These are phyloP conservation scores for Xylaria curta DNA, from an alignment of 495 filamentous ascomycete genomes.

Conservation along the genomic window DNA sequence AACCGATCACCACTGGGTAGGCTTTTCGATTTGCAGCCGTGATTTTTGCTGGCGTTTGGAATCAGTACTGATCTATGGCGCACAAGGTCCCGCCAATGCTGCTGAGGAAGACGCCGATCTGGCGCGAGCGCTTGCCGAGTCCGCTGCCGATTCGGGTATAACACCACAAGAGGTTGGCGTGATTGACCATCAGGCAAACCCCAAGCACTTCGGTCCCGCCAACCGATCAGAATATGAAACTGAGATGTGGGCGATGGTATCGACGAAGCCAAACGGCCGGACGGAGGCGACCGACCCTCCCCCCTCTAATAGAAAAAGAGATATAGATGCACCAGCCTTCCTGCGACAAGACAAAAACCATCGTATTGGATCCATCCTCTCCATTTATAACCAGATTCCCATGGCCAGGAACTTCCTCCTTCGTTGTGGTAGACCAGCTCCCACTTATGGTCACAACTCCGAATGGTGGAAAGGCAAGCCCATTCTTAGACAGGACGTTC, in stretches of 20 bases:
- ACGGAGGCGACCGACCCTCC: conserved; percentile 33
- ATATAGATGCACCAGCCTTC: conserved; percentile 68
- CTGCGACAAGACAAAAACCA: conserved; percentile 66
- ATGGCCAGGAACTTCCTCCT: conserved; percentile 77
- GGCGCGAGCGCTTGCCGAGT: conserved; percentile 50
- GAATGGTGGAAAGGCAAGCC: conserved; percentile 87
- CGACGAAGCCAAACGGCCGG: conserved; percentile 47
- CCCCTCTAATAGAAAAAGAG: conserved; percentile 63
- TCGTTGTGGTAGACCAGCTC: conserved; percentile 53
- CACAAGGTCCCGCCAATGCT: conserved; percentile 46
- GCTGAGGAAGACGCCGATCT: conserved; percentile 64
- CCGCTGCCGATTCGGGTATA: conserved; percentile 43
- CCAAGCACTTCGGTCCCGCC: conserved; percentile 70
- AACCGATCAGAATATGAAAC: conserved; percentile 74
- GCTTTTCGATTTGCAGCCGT: conserved; percentile 48
- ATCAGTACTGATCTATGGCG: conserved; percentile 39
- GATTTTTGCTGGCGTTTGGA: conserved; percentile 32
- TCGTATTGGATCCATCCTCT: conserved; percentile 72
- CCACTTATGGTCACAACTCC: conserved; percentile 69
- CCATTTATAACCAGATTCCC: conserved; percentile 87
- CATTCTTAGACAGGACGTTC: conserved; percentile 64
- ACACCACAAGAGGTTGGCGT: conserved; percentile 56
- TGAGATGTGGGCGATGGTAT: conserved; percentile 78
- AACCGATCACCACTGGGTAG: conserved; percentile 54
- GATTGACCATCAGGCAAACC: conserved; percentile 38